Evolutionary conservation across 805 yeast species (phyloP), one percentile per base, ranked within the genome.

Genomic region (Lipomyces japonicus): DNA sequence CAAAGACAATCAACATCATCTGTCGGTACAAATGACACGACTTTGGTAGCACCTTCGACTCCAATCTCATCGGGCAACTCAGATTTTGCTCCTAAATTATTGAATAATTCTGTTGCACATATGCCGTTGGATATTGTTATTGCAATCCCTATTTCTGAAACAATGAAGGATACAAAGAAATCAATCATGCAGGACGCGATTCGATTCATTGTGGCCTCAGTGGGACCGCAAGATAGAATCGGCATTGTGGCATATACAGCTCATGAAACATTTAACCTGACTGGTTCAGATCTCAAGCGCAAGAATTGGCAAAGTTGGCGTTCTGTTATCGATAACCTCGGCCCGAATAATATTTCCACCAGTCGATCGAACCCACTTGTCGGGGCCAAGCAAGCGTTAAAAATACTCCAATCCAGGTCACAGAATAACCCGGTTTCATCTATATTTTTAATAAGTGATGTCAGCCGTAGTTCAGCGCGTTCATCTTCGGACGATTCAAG

Each of bases 241-340:
- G 52, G 50, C 6, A 34, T 51, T 19, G 53, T 44, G 19, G 35
- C 38, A 6, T 50, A 44, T 35, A 39, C 56, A 4, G 23, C 47
- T 7, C 36, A 25, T 4, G 35, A 21, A 3, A 35, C 46, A 9
- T 44, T 35, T 26, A 41, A 34, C 25, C 37, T 48, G 22, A 49
- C 50, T 10, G 39, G 38, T 5, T 9, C 42, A 9, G 53, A 44
- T 2, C 50, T 45, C 6, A 49, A 44, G 45, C 31, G 37, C 4
- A 34, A 39, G 19, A 16, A 34, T 4, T 51, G 56, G 56, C 31
- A 43, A 2, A 50, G 53, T 14, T 51, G 56, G 56, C 18, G 19
- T 4, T 12, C 44, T 7, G 37, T 34, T 14, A 39, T 51, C 19
- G 9, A 44, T 5, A 28, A 46, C 19, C 41, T 48, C 4, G 30